Evolutionary conservation across 2,329 filamentous ascomycete species (phyloP).

Genomic region (Alternaria sp.): DNA sequence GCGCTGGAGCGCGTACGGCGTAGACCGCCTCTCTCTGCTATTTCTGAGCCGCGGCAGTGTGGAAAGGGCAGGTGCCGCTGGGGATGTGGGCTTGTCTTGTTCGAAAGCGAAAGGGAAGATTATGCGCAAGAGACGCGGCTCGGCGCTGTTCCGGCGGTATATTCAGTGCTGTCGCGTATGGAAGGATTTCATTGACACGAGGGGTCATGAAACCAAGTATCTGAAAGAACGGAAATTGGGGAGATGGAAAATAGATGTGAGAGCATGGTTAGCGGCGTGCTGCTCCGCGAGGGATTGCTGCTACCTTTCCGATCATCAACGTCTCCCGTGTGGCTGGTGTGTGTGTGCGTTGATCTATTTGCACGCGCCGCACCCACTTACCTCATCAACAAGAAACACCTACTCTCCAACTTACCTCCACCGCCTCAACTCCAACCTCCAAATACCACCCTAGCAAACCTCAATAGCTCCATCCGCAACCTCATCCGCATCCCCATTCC

Average conservation of each 20-base stretch:
- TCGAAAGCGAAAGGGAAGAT: background rate
- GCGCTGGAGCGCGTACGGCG: background rate
- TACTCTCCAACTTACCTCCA: background rate
- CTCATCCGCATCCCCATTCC: conserved; percentile 1
- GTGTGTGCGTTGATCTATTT: background rate
- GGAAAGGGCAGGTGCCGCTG: background rate
- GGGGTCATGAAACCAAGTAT: background rate
- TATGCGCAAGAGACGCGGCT: background rate
- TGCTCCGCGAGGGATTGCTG: background rate
- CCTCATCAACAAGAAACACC: background rate
- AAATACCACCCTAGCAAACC: background rate
- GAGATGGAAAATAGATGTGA: background rate
- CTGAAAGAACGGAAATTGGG: background rate
- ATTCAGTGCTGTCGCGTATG: background rate
- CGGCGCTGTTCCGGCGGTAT: background rate
- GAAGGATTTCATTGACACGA: background rate
- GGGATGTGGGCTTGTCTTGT: background rate
- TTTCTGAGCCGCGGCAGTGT: background rate
- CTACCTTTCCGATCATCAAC: background rate
- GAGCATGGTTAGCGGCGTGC: background rate
- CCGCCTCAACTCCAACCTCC: background rate
- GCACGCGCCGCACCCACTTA: background rate
- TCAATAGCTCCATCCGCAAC: conserved; percentile 1
- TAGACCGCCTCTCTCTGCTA: background rate
- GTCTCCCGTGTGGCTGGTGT: background rate